phyloP scores from a whole-genome alignment of 139 green algal genomes.

The Coccomyxa sp. region DNA sequence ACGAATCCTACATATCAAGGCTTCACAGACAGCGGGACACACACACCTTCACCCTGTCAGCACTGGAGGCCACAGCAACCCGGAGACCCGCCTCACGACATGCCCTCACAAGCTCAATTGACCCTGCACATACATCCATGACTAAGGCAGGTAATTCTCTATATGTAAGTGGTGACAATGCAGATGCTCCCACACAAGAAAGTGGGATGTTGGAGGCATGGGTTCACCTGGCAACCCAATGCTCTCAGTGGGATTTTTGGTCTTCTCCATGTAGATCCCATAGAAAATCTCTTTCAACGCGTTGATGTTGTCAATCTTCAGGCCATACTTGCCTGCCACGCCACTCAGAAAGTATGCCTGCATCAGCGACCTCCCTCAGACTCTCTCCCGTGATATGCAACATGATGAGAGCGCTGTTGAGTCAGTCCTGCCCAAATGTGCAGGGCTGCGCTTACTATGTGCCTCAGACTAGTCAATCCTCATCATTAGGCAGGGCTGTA shows the following conservation, averaged over 20 bases:
- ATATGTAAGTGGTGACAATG: neutral
- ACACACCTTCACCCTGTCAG: conserved; percentile 71
- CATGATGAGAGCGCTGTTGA: too few species aligned
- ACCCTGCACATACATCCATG: conserved; percentile 28
- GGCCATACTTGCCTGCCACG: conserved; percentile 34
- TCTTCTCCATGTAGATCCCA: conserved; percentile 53
- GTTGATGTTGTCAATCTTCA: conserved; percentile 32
- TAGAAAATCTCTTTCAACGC: conserved; percentile 59
- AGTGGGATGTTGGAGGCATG: too few species aligned
- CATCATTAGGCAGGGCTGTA: too few species aligned
- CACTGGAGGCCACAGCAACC: conserved; percentile 61
- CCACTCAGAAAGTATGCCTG: conserved; percentile 53
- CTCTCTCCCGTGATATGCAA: too few species aligned
- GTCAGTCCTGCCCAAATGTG: too few species aligned
- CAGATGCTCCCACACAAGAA: too few species aligned
- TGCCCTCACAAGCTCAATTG: conserved; percentile 44
- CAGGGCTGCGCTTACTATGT: too few species aligned
- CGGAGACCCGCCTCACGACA: conserved; percentile 56
- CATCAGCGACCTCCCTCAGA: too few species aligned
- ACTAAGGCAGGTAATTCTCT: neutral
- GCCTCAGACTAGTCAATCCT: too few species aligned
- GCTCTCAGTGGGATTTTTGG: neutral
- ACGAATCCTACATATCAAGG: too few species aligned
- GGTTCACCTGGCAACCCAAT: conserved; percentile 10
- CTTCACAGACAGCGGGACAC: too few species aligned